Evolutionary conservation across 2,329 filamentous ascomycete species (phyloP).

Genomic region (Aschersonia sp.): DNA sequence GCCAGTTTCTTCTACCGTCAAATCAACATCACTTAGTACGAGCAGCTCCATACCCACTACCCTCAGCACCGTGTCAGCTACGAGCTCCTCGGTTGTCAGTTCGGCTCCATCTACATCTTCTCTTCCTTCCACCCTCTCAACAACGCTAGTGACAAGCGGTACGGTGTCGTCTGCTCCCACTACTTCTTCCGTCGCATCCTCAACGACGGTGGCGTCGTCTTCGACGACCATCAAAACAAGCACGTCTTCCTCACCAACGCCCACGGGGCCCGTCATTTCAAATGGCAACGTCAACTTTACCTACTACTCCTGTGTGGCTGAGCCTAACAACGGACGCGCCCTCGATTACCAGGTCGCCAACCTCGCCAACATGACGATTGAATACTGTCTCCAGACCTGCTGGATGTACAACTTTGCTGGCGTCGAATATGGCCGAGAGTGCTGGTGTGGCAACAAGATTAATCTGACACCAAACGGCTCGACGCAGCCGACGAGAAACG

Average conservation of each 20-base stretch:
- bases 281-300: constrained; percentile 21
- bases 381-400: constrained; percentile 18
- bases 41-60: not conserved
- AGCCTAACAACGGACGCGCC: constrained; percentile 18
- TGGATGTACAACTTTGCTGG: constrained; percentile 19
- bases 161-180: constrained; percentile 2
- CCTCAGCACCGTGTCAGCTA: constrained; percentile 1
- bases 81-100: not conserved
- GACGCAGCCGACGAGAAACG: constrained; percentile 13
- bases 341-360: constrained; percentile 15
- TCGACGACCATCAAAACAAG: not conserved
- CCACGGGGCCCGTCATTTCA: constrained; percentile 13
- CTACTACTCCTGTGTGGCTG: constrained; percentile 19
- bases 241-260: constrained; percentile 8
- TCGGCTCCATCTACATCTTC: too few species aligned
- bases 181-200: not conserved
- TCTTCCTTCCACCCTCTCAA: too few species aligned
- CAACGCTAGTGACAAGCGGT: not conserved
- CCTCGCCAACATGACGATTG: constrained; percentile 17
- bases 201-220: not conserved
- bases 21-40: not conserved
- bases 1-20: not conserved
- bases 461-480: constrained; percentile 11
- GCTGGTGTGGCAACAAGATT: constrained; percentile 20
- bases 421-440: constrained; percentile 22